Evolutionary conservation across 441 rosid species (phyloP), one percentile per base, ranked within the genome.

Genomic region (Erodium trifolium): DNA sequence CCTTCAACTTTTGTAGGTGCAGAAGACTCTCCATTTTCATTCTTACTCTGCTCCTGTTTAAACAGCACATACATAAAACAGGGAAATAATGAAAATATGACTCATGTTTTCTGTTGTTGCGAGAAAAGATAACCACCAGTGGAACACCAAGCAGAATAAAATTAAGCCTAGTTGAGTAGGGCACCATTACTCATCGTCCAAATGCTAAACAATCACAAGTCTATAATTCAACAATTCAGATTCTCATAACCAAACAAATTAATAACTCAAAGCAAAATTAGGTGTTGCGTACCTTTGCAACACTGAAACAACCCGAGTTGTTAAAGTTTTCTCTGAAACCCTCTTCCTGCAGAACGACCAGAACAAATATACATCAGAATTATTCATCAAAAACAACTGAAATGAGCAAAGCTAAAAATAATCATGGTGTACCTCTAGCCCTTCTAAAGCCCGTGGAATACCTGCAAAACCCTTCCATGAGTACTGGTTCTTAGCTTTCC

Each of bases 401-500:
- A 29, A 13, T n/a, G 9, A 7, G 3, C 18, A 9, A 63, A 7
- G 55, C 43, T 18, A 63, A 19, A 64, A 76, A 45, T 31, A 34
- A 0, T 13, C 12, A 13, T 16, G 4, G 63, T 73, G 17, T 75
- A 86, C 96, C 83, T 79, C 88, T 0, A 92, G 86, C 69, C 67
- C 73, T 70, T 73, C 72, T 14, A 92, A 80, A 66, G 86, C 83
- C 73, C 68, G 76, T 43, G 96, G 98, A 77, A 90, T 82, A 67
- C 78, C 87, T 65, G 65, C 87, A 71, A 84, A 88, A 18, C 98
- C 98, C 71, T 75, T 87, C 98, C 96, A 88, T 9, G 79, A 84
- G 76, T 88, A 92, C 71, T 82, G 91, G 45, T 88, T 92, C 84
- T 87, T 88, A 29, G 87, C 95, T 71, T 82, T 87, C 74, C 92